These are phyloP conservation scores for Peronospora destructor DNA, from an alignment of 352 stramenopile genomes.

Conservation along the genomic window DNA sequence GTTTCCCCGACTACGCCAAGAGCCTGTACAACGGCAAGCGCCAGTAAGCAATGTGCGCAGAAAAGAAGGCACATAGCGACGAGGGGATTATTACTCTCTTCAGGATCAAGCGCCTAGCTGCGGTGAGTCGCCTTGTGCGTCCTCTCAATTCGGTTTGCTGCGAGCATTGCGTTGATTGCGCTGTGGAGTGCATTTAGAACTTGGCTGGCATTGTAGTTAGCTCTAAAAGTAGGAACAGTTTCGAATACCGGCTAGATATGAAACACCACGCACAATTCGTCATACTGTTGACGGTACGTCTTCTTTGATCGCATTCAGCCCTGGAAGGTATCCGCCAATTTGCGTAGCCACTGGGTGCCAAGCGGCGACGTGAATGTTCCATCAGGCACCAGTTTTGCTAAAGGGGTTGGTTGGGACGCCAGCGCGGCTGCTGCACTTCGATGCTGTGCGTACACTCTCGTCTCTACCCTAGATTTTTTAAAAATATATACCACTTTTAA, in stretches of 20 bases:
- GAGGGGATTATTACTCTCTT: constrained; percentile 18
- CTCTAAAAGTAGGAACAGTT: constrained; percentile 20
- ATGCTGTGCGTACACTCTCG: constrained; percentile 21
- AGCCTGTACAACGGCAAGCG: constrained; percentile 86
- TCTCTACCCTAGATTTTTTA: constrained; percentile 20
- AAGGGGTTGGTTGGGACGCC: background rate
- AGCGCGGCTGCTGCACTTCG: constrained; percentile 7
- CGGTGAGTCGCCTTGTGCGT: constrained; percentile 16
- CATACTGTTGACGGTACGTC: background rate
- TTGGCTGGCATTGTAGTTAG: constrained; percentile 22
- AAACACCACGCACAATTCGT: constrained; percentile 18
- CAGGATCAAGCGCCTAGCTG: constrained; percentile 27
- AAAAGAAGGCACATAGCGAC: constrained; percentile 10
- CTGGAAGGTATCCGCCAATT: too few relatives aligned
- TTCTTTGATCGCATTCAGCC: too few relatives aligned
- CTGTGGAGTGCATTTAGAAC: constrained; percentile 19
- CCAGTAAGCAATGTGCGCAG: constrained; percentile 20
- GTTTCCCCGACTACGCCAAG: constrained; percentile 95
- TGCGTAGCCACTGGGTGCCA: too few relatives aligned
- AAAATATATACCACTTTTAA: too few relatives aligned
- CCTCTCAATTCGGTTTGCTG: constrained; percentile 19
- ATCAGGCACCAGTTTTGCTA: too few relatives aligned
- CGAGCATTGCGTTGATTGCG: constrained; percentile 16
- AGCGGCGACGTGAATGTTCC: too few relatives aligned
- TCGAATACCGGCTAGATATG: constrained; percentile 31